Evolutionary conservation across 371 early-diverging fungal genomes (phyloP).

Genomic region (Rhizopus arrhizus): DNA sequence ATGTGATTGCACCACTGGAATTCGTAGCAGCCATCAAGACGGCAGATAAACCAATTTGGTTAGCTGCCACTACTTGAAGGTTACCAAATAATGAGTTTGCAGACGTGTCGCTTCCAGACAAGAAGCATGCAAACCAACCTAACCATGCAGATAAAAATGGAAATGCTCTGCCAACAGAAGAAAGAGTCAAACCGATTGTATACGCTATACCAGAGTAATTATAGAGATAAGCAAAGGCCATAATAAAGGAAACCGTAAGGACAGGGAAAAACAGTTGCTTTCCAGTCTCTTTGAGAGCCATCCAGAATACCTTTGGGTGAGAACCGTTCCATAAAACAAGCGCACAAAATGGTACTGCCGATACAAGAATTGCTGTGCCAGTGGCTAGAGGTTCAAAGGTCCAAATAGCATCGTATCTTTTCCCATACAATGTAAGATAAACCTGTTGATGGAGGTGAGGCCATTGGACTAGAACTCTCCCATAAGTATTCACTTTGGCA

Average conservation of each 20-base stretch:
- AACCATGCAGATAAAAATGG: conserved; percentile 57
- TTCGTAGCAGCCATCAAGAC: conserved; percentile 55
- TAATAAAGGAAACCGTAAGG: conserved; percentile 51
- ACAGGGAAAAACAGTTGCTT: conserved; percentile 45
- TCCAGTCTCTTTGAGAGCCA: conserved; percentile 30
- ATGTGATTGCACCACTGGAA: conserved; percentile 47
- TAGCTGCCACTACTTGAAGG: conserved; percentile 54
- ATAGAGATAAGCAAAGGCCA: conserved; percentile 55
- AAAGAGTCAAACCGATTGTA: conserved; percentile 48
- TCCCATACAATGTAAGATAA: conserved; percentile 46
- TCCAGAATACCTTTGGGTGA: conserved; percentile 31
- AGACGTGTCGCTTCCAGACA: conserved; percentile 55
- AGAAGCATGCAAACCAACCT: conserved; percentile 56
- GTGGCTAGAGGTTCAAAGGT: conserved; percentile 55
- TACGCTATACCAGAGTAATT: conserved; percentile 55
- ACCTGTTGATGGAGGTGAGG: conserved; percentile 45
- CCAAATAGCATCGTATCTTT: conserved; percentile 52
- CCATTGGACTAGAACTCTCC: conserved; percentile 39
- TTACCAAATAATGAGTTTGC: conserved; percentile 54
- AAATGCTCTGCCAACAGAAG: conserved; percentile 53
- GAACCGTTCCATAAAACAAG: conserved; percentile 40
- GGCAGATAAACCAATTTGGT: conserved; percentile 47
- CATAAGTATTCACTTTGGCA: conserved; percentile 33
- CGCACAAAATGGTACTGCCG: conserved; percentile 32
- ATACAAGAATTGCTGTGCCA: conserved; percentile 49